A percentile compares a stretch with the other conserved stretches of the same genome.
Conservation (phyloP, 176 grass and related monocot genomes). For the Paspalum notatum region DNA sequence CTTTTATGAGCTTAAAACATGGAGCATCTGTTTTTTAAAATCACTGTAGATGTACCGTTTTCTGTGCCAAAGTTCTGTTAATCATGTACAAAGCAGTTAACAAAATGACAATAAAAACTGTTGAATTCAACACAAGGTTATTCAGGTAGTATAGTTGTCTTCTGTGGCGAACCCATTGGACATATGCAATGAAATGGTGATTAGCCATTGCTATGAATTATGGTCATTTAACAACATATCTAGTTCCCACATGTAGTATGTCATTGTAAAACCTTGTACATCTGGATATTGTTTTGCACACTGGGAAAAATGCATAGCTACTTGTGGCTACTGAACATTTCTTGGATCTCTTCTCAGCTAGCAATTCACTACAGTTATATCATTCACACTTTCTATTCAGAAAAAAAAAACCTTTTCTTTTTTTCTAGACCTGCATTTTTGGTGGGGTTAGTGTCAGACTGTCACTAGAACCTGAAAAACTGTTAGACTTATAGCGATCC, state of each 20-base stretch:
- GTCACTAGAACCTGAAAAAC: neutral
- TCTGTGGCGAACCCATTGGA: neutral
- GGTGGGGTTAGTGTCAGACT: neutral
- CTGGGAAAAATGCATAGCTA: neutral
- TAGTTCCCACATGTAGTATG: slow-evolving; percentile 19
- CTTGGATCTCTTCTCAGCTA: neutral
- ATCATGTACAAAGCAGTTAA: neutral
- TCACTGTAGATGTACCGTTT: neutral
- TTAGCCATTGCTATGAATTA: slow-evolving; percentile 18
- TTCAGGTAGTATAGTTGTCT: neutral
- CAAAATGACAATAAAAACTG: neutral
- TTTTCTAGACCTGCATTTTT: no score
- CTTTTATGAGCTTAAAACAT: slow-evolving; percentile 13
- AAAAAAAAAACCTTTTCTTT: neutral
- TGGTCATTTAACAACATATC: neutral
- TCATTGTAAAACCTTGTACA: neutral
- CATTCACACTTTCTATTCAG: neutral
- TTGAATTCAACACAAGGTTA: neutral
- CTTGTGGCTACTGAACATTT: slow-evolving; percentile 3
- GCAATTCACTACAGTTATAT: neutral
- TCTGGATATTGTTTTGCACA: neutral
- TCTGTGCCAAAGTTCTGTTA: neutral
- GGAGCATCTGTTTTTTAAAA: neutral
- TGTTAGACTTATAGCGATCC: neutral
- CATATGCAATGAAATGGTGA: neutral